Percentiles rank a stretch among this genome's conserved stretches.
Evolutionary conservation across 1,284 basidiomycete species (phyloP).

Genomic region (Thecaphora thlaspeos): DNA sequence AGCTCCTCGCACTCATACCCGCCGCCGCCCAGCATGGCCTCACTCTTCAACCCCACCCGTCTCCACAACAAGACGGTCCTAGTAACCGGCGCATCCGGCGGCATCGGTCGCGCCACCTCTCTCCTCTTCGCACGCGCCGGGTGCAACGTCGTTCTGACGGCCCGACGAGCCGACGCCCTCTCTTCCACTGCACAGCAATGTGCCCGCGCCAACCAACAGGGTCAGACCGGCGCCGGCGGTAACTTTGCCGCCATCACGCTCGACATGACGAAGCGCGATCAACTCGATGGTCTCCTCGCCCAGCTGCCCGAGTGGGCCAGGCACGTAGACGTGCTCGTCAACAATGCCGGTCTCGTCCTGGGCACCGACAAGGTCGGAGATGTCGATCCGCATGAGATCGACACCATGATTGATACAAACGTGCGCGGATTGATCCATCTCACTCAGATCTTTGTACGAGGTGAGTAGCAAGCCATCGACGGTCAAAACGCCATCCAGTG

Average conservation of each 20-base stretch:
- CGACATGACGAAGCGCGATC: conserved; percentile 42
- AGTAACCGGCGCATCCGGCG: conserved; percentile 79
- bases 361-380: conserved; percentile 80
- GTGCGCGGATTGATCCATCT: conserved; percentile 82
- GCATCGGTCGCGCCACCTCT: conserved; percentile 65
- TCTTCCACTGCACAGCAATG: conserved; percentile 62
- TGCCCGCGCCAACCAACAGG: conserved; percentile 68
- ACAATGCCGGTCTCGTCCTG: conserved; percentile 68
- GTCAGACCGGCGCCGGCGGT: conserved; percentile 65
- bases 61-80: conserved; percentile 79
- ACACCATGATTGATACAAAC: conserved; percentile 86
- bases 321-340: conserved; percentile 51
- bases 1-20: too few species aligned
- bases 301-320: conserved; percentile 50
- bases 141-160: conserved; percentile 60
- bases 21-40: conserved; percentile 24
- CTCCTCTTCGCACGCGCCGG: conserved; percentile 55
- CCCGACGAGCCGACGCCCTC: conserved; percentile 58
- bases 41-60: conserved; percentile 38
- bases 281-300: conserved; percentile 32
- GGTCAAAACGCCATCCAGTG: too few species aligned
- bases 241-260: conserved; percentile 44
- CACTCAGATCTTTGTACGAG: conserved; percentile 65
- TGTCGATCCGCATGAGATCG: conserved; percentile 71
- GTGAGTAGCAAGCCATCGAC: background rate